Evolutionary conservation across 257 asterid species (phyloP), one percentile per base, ranked within the genome.

Genomic region (Schizonepeta tenuifolia): DNA sequence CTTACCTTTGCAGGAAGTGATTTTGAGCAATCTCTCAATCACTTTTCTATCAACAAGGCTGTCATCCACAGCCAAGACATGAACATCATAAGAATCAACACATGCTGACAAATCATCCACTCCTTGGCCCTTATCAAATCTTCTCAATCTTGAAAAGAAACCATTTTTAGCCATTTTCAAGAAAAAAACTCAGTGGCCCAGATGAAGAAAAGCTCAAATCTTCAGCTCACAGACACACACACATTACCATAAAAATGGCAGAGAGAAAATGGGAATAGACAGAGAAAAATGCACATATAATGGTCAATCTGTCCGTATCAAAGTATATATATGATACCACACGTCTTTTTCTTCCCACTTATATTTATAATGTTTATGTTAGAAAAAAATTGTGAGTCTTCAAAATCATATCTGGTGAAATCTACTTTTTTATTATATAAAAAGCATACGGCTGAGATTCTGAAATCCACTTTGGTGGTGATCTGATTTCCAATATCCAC

Each of bases 11-110:
- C 89, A 88, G 73, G 88, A 82, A 70, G 88, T 88, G 84, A 80
- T 83, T 77, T 83, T 86, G 70, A 88, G 94, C 79, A 88, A 75
- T 68, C 78, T 83, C 73, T 88, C 94, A 61, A 88, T 88, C 2
- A 88, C 89, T 70, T 75, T 88, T 68, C 91, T 82, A 47, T 88
- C 94, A 61, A 88, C 89, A 72, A 82, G 84, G 36, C 86, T 85
- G 43, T 87, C 93, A 77, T 87, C 93, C 72, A 88, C 94, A 50
- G 94, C 91, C 33, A 88, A 83, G 62, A 88, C 91, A 83, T 88
- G 94, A 77, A 82, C 91, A 14, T 83, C 91, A 26, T 82, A 41
- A 57, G 79, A 61, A 65, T 73, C 88, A 36, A 56, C 11, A 53
- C 53, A 44, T 5, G 80, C 69, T 10, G 77, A 67, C 6, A 75